Evolutionary conservation across 306 rosid genomes (phyloP).

Genomic region (Amphicarpaea edgeworthii): DNA sequence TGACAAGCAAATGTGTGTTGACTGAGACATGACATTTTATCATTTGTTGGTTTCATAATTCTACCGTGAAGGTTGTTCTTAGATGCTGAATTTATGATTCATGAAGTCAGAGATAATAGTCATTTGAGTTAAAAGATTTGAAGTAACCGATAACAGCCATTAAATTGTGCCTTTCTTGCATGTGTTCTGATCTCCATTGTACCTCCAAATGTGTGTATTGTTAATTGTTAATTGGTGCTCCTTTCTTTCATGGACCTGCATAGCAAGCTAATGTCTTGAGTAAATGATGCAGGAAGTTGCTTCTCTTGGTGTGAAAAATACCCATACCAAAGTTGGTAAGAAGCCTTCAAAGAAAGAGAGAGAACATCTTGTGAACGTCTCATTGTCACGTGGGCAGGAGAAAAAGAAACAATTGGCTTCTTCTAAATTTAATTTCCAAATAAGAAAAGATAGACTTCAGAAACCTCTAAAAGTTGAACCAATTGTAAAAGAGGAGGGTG

Average conservation of each 20-base stretch:
- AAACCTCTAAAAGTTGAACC: constrained; percentile 78
- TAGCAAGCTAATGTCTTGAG: constrained; percentile 41
- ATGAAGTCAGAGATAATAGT: neutral
- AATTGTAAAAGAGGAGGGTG: constrained; percentile 94
- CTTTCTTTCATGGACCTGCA: constrained; percentile 10
- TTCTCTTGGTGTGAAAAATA: constrained; percentile 75
- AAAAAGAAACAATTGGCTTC: constrained; percentile 75
- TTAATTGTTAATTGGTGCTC: constrained; percentile 29
- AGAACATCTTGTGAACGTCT: constrained; percentile 58
- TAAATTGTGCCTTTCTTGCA: neutral
- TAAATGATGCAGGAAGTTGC: constrained; percentile 71
- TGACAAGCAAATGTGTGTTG: neutral
- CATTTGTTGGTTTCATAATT: neutral
- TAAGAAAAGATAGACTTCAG: constrained; percentile 63
- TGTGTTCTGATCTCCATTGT: neutral
- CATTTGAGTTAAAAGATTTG: neutral
- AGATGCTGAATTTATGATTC: neutral
- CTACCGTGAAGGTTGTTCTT: neutral
- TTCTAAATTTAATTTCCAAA: constrained; percentile 47
- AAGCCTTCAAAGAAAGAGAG: constrained; percentile 83
- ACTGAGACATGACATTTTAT: neutral
- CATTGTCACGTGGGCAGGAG: constrained; percentile 59
- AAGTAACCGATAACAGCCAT: neutral
- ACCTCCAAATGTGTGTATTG: neutral
- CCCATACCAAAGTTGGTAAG: constrained; percentile 69